Conservation (phyloP, 2,329 filamentous ascomycete genomes). For the Apiospora saccharicola region DNA sequence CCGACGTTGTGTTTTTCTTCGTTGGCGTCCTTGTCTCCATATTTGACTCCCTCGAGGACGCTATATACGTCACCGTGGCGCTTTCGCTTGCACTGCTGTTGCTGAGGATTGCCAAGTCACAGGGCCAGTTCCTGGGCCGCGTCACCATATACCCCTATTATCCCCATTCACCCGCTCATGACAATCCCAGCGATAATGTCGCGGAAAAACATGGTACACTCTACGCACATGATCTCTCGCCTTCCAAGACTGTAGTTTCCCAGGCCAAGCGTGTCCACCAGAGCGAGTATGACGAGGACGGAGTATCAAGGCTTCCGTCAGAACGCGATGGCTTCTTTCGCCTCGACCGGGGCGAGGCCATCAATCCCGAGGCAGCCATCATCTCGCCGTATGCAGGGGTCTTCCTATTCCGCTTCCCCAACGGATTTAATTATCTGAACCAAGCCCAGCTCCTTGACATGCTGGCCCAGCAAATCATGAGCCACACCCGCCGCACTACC, state of each 20-base stretch:
- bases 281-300: not conserved
- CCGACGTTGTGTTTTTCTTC: slow-evolving; percentile 94
- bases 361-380: slow-evolving; percentile 84
- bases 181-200: slow-evolving; percentile 60
- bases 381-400: slow-evolving; percentile 86
- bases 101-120: slow-evolving; percentile 83
- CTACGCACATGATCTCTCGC: slow-evolving; percentile 56
- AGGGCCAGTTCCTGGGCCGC: slow-evolving; percentile 82
- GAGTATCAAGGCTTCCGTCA: slow-evolving; percentile 28
- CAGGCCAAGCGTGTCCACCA: not conserved
- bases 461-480: slow-evolving; percentile 72
- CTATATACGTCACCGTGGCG: slow-evolving; percentile 86
- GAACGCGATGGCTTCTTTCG: slow-evolving; percentile 85
- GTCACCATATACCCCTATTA: slow-evolving; percentile 86
- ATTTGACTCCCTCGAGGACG: slow-evolving; percentile 88
- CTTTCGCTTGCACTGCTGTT: slow-evolving; percentile 80
- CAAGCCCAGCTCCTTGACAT: slow-evolving; percentile 87
- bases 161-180: slow-evolving; percentile 75
- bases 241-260: not conserved
- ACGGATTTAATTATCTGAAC: slow-evolving; percentile 97
- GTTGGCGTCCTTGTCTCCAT: slow-evolving; percentile 89
- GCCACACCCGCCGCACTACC: slow-evolving; percentile 79
- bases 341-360: slow-evolving; percentile 85
- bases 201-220: slow-evolving; percentile 62
- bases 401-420: slow-evolving; percentile 94